These are phyloP conservation scores for Yamadazyma takamatsuzukensis DNA, from an alignment of 805 yeast species.

Conservation along the genomic window DNA sequence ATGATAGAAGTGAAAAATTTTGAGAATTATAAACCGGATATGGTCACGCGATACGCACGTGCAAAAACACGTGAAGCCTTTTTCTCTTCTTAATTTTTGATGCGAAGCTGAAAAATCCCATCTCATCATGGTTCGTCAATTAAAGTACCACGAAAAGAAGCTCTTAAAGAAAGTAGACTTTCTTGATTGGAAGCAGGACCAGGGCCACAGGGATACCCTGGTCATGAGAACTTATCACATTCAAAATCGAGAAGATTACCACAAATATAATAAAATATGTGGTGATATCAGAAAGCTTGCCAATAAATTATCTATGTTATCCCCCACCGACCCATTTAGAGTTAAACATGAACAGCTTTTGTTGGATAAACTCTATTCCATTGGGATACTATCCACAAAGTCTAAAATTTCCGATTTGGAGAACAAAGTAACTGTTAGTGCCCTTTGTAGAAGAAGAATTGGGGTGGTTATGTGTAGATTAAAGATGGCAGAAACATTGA, in stretches of 20 bases:
- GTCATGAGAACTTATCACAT: conserved; percentile 94
- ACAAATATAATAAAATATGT: conserved; percentile 86
- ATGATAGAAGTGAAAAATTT: too few relatives aligned
- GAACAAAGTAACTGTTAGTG: conserved; percentile 87
- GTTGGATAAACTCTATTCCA: conserved; percentile 78
- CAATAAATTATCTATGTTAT: conserved; percentile 76
- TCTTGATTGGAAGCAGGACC: conserved; percentile 96
- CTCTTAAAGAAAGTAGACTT: conserved; percentile 93
- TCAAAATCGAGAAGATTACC: conserved; percentile 93
- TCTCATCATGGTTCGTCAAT: conserved; percentile 87
- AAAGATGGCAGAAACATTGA: conserved; percentile 86
- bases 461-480: conserved; percentile 93
- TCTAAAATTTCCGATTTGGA: conserved; percentile 90
- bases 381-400: conserved; percentile 87
- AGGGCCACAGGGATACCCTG: conserved; percentile 92
- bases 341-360: conserved; percentile 83
- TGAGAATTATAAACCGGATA: too few relatives aligned
- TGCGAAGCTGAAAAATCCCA: too few relatives aligned
- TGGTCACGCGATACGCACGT: too few relatives aligned
- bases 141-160: conserved; percentile 94
- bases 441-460: conserved; percentile 85
- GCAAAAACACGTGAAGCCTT: too few relatives aligned
- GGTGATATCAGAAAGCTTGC: conserved; percentile 90
- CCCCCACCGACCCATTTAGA: conserved; percentile 84
- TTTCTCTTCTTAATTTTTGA: too few relatives aligned